phyloP scores from a whole-genome alignment of 2,329 filamentous ascomycete species.

The Keithomyces neogunnii region DNA sequence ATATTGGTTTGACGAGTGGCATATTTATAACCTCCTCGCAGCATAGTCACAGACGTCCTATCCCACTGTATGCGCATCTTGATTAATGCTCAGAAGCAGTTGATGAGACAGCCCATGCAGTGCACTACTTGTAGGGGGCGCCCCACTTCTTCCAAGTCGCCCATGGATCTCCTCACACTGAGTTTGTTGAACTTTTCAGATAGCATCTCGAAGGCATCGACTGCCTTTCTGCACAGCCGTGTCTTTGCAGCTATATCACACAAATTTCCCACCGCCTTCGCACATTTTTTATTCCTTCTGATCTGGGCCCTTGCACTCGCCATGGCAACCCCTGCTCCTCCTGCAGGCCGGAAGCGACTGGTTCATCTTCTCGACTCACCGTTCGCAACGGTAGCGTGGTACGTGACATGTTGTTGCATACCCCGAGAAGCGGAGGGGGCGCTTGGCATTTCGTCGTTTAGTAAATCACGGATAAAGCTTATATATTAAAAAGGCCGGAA shows the following conservation, averaged over 20 bases:
- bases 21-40: no score
- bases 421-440: no score
- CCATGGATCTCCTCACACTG: no score
- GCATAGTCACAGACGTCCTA: no score
- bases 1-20: no score
- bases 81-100: no score
- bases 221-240: neutral
- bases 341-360: constrained; percentile 40
- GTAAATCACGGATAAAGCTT: neutral
- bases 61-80: no score
- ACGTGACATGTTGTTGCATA: constrained; percentile 9
- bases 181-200: no score
- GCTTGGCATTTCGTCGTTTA: neutral
- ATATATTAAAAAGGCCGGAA: constrained; percentile 43
- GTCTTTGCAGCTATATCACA: neutral
- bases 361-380: constrained; percentile 59
- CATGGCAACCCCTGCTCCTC: constrained; percentile 18
- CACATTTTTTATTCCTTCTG: neutral
- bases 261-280: neutral
- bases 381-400: constrained; percentile 55
- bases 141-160: no score
- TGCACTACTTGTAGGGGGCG: no score
- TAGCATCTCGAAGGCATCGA: no score
- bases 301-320: neutral
- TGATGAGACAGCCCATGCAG: no score